Evolutionary conservation across 2,329 filamentous ascomycete species (phyloP), one percentile per base, ranked within the genome.

Genomic region (Exophiala aquamarina): DNA sequence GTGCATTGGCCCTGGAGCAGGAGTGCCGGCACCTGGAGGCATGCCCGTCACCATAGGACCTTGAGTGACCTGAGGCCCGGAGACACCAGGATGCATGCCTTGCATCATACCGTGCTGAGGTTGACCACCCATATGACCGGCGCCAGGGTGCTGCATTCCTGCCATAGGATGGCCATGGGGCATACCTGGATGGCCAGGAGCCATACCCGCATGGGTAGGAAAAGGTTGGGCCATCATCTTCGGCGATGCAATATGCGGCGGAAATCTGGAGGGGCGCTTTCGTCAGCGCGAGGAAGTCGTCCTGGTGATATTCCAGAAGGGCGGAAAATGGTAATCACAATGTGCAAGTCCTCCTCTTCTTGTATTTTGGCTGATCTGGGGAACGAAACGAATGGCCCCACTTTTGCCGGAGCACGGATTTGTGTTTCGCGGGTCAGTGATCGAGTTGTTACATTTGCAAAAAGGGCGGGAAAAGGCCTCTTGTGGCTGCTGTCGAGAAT

Each of bases 31-130:
- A 44, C 78, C 78, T 39, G 77, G 78, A 55, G 80, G 79, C 79
- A 84, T 83, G 41, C 76, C 79, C 28, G 61, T 71, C 73, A 84
- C 81, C 78, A 83, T 82, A 18, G 78, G 79, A n/a, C 76, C 73
- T 61, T 83, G 81, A 54, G 71, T 79, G 46, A 80, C 79, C 54
- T 81, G 78, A 40, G 80, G 78, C 18, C 73, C 78, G 43, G 81
- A 82, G 29, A 82, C 79, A 45, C 79, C 79, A 42, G 77, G 78
- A 57, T 81, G 78, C 73, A 83, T 81, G 59, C 73, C 76, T 65
- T 79, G 79, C 41, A 72, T 69, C 69, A 76, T 75, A 31, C 64
- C 69, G 10, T 76, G 78, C 47, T 74, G 75, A 39, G 62, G 64
- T 36, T 58, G 57, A 45, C 61, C 63, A 19, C 69, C 75, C 69